These are phyloP conservation scores for Suillus decipiens DNA, from an alignment of 768 basidiomycete genomes.

Conservation along the genomic window DNA sequence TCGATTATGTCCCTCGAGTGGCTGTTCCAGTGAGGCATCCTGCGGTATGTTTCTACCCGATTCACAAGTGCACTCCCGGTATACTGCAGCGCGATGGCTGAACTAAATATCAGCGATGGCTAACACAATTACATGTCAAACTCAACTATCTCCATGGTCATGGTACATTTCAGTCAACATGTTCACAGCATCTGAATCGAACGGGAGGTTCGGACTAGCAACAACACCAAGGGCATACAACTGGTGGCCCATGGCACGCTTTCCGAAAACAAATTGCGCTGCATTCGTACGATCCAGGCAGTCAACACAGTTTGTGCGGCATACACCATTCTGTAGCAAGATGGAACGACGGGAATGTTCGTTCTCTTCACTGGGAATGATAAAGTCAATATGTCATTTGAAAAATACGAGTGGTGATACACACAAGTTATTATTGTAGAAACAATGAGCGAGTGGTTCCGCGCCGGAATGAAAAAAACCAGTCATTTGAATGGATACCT, in stretches of 20 bases:
- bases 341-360: conserved; percentile 64
- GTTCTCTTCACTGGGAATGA: neutral
- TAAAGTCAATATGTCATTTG: neutral
- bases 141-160: conserved; percentile 91
- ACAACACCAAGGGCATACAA: conserved; percentile 92
- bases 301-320: conserved; percentile 95
- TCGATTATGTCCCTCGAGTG: conserved; percentile 97
- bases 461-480: conserved; percentile 95
- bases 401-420: conserved; percentile 7
- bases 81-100: conserved; percentile 94
- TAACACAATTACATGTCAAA: conserved; percentile 10
- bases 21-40: conserved; percentile 96
- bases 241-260: conserved; percentile 92
- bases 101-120: conserved; percentile 6
- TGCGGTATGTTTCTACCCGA: conserved; percentile 91
- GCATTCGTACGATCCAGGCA: conserved; percentile 97
- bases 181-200: conserved; percentile 93
- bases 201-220: conserved; percentile 79
- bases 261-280: conserved; percentile 95
- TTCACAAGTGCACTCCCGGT: conserved; percentile 97
- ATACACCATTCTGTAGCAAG: conserved; percentile 87
- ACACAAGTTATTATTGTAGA: conserved; percentile 45
- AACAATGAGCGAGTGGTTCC: conserved; percentile 75
- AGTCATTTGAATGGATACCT: conserved; percentile 89
- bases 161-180: conserved; percentile 99